phyloP scores from a whole-genome alignment of 2,329 filamentous ascomycete species.

The Alternaria angustiovoidea region DNA sequence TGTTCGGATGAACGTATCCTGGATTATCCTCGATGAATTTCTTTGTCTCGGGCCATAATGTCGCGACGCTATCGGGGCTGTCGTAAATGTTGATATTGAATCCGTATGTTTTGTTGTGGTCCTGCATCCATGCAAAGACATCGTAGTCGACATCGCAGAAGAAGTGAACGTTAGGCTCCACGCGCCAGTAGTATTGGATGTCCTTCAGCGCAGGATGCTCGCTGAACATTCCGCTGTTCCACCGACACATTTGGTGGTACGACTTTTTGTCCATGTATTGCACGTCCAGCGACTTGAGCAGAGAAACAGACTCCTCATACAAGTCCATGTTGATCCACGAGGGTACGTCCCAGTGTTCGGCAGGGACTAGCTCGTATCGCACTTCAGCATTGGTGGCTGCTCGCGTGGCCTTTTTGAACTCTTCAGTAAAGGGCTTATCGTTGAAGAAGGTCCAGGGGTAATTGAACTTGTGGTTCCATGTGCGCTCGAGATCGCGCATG shows the following conservation, averaged over 20 bases:
- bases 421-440: slow-evolving; percentile 88
- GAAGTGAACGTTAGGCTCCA: slow-evolving; percentile 98
- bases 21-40: slow-evolving; percentile 89
- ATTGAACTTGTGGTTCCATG: slow-evolving; percentile 99
- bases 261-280: slow-evolving; percentile 90
- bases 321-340: slow-evolving; percentile 91
- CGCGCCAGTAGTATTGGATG: slow-evolving; percentile 95
- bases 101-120: slow-evolving; percentile 98
- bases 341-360: slow-evolving; percentile 92
- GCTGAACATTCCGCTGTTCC: slow-evolving; percentile 99
- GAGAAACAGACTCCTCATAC: slow-evolving; percentile 82
- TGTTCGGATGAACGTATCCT: slow-evolving; percentile 81
- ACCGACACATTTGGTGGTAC: slow-evolving; percentile 99
- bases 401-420: slow-evolving; percentile 85
- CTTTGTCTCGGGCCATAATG: slow-evolving; percentile 92
- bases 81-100: slow-evolving; percentile 99
- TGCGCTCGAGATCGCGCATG: slow-evolving; percentile 90
- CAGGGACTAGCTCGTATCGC: slow-evolving; percentile 87
- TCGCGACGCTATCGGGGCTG: slow-evolving; percentile 82
- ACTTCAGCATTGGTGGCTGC: slow-evolving; percentile 88
- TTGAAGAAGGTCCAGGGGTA: slow-evolving; percentile 99
- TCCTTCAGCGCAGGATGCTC: slow-evolving; percentile 87
- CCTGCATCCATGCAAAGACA: slow-evolving; percentile 96
- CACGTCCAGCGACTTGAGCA: slow-evolving; percentile 83
- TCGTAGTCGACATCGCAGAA: slow-evolving; percentile 99